These are phyloP conservation scores for Fusarium sp. DNA, from an alignment of 2,329 filamentous ascomycete species.

Conservation along the genomic window DNA sequence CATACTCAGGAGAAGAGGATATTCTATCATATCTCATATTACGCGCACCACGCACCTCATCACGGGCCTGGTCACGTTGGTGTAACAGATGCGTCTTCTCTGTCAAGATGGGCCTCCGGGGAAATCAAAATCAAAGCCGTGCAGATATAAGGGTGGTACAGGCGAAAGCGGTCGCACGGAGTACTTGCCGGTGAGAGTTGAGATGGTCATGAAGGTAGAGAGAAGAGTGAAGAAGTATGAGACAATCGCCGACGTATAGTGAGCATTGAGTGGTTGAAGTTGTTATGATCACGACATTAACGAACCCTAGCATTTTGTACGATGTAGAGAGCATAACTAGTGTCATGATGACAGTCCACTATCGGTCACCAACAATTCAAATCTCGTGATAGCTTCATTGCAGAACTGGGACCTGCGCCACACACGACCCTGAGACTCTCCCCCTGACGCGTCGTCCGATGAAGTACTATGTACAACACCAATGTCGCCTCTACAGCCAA, in stretches of 20 bases:
- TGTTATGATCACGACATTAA: background rate
- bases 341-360: background rate
- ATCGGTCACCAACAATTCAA: background rate
- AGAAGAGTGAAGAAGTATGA: conserved; percentile 11
- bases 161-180: conserved; percentile 1
- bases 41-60: conserved; percentile 24
- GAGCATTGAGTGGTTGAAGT: background rate
- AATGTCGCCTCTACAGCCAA: conserved; percentile 6
- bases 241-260: background rate
- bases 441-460: background rate
- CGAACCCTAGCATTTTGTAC: background rate
- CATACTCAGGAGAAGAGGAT: conserved; percentile 4
- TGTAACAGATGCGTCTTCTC: conserved; percentile 20
- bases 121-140: conserved; percentile 1
- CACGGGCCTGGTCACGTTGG: conserved; percentile 26
- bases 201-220: background rate
- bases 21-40: conserved; percentile 26
- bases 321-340: background rate
- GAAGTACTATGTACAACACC: background rate
- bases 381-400: conserved; percentile 24
- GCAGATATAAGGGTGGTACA: conserved; percentile 7
- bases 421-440: background rate
- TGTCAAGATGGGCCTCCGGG: background rate
- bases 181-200: conserved; percentile 1
- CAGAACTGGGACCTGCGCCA: conserved; percentile 5